Evolutionary conservation across 345 rosid genomes (phyloP), one percentile per base, ranked within the genome.

Genomic region (Ceriops decandra): DNA sequence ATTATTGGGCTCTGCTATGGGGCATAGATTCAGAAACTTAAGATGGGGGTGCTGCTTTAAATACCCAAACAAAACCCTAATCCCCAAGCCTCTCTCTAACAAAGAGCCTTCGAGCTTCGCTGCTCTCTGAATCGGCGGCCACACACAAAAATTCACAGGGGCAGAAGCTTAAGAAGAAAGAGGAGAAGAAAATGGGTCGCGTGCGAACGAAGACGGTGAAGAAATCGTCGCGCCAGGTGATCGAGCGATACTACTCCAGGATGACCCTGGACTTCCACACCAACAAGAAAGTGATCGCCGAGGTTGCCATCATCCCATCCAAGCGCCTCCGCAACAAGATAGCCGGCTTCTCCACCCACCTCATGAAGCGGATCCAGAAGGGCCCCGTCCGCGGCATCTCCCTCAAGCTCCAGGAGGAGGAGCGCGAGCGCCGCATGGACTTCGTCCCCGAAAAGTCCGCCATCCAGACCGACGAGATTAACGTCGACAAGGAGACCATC

Each of bases 381-480:
- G 77, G 77, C 20, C 73, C 72, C 5, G 77, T 74, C 13, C 69
- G 73, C 5, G 77, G 77, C 17, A 74, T 74, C 64, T 74, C 77
- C 0, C 72, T 74, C 27, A 74, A 68, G 69, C 77, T 74, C 27
- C 77, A 74, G 26, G 73, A 68, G 60, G 72, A 74, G 33, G 73
- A 74, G 68, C 67, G 72, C 31, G 77, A 74, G 68, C 73, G 77
- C 42, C 77, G 73, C 64, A 74, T 68, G 72, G 77, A 74, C 68
- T 74, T 74, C 30, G 72, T 68, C 10, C 77, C 77, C 49, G 72
- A 74, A 0, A 64, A 13, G 36, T 68, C 77, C 1, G 68, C 77
- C n/a, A 74, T 74, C 60, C 62, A 46, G 52, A 74, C 64, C 11
- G 72, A 67, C 0, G 27, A n/a, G 62, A 68, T 74, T 46, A 49